A percentile compares a stretch with the other conserved stretches of the same genome.
Conservation (phyloP, 2,329 filamentous ascomycete genomes). For the Podosphaera xanthii region DNA sequence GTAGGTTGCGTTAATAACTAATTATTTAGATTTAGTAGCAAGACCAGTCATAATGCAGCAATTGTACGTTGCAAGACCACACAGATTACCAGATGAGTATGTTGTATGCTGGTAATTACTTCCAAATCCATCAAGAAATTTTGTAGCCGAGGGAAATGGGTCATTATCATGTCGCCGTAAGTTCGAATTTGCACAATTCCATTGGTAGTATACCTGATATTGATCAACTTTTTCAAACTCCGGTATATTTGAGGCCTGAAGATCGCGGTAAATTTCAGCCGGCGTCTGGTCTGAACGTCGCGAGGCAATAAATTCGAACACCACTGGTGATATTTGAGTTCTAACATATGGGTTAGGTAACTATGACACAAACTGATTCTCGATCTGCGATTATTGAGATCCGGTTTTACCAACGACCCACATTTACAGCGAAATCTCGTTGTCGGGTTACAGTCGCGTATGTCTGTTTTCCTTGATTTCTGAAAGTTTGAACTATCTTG, state of each 20-base stretch:
- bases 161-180: not conserved
- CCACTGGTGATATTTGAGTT: not conserved
- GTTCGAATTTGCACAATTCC: not conserved
- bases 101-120: no score
- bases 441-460: not conserved
- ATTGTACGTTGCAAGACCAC: no score
- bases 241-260: not conserved
- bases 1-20: no score
- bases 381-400: not conserved
- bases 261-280: not conserved
- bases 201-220: not conserved
- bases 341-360: not conserved
- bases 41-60: no score
- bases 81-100: not conserved
- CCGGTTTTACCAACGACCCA: not conserved
- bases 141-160: not conserved
- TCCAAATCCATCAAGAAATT: not conserved
- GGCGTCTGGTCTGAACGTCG: no score
- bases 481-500: not conserved
- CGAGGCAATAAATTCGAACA: not conserved
- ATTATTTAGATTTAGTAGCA: no score
- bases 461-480: not conserved
- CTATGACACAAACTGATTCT: not conserved
- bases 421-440: not conserved
- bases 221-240: not conserved